Base-by-base conservation (phyloP, 768 basidiomycete species). In the Fomitopsis pulvina region DNA sequence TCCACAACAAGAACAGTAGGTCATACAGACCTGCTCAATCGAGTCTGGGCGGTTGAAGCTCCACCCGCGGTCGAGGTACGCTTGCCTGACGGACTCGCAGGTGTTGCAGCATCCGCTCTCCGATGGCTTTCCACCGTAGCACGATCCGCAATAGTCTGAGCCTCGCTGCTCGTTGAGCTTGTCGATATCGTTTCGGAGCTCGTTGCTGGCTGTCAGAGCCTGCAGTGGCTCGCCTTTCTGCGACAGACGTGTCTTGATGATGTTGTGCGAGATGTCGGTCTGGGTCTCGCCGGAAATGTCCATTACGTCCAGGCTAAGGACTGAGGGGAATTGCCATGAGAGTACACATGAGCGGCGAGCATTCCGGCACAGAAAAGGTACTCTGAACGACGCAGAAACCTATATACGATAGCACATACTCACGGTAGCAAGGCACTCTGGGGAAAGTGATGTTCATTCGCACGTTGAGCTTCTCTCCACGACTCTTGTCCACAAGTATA, bases 221-320 rank as follows among this genome's bases (percentile, higher is more conserved):
- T 22, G 18, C 24, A 96, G 76, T n/a, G 70, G 66, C 3, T 61
- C 60, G 2, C 92, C 91, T 2, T 69, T 55, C 18, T 71, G 62
- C 53, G 83, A 77, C 26, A 97, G 69, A 12, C 96, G 81, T 11
- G 80, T 84, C 66, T 97, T 97, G 49, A 84, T 60, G 48, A 98
- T 78, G 60, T 91, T 92, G 66, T 97, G 94, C 7, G 92, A 79
- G 43, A 97, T 64, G 61, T 97, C 92, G 51, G 86, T 77, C 65
- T 97, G 95, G 25, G 87, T 81, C 73, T 97, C 96, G 24, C 96
- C 96, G 51, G 88, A 91, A 52, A 99, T 96, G 63, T 99, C 96
- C 90, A 97, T 94, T 46, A 98, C 83, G 67, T 99, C 96, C 47
- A 98, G 70, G 64, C 91, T 94, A 47, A 99, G 78, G 41, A 99